Evolutionary conservation across 306 rosid species (phyloP), one percentile per base, ranked within the genome.

Genomic region (Vigna unguiculata): DNA sequence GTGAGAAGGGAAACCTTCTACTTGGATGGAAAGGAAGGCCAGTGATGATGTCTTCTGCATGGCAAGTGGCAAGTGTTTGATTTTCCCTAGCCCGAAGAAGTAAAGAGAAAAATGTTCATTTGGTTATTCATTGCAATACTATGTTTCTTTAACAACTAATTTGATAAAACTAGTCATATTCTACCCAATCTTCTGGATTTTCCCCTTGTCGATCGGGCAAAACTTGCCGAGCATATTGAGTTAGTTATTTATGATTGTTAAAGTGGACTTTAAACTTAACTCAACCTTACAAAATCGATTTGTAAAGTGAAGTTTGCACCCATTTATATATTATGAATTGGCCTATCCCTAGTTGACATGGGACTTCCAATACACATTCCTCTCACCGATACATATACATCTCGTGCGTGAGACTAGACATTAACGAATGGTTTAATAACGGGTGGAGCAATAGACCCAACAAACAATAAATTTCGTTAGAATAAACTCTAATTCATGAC

Each of bases 21-120:
- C 93, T 93, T 64, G 96, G 97, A 16, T 93, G 96, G 96, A 88
- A 81, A 85, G 93, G 89, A 46, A 88, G 90, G 78, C 83, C 91
- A 9, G 74, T 86, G n/a, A 83, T 90, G 82, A 84, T 92, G 83
- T 91, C 96, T 64, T 87, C 96, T n/a, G 93, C 90, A 36, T 90
- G 97, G 96, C 87, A 87, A 79, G 92, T 81, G 16, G 65, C 85
- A 82, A 81, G 80, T 80, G 32, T 70, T 62, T 78, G 51, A 76
- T 19, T 62, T 75, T 46, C 57, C 81, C 73, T 77, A 14, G 11
- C 36, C 30, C 41, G 82, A 69, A 57, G 67, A 48, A 22, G 49
- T 12, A 5, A 51, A 58, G 13, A 28, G 22, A 1, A 74, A 48
- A 76, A 77, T 70, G 41, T 24, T 71, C 20, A 40, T 55, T 52